These are phyloP conservation scores for Raffaelea deltoideospora DNA, from an alignment of 2,329 filamentous ascomycete species.

Conservation along the genomic window DNA sequence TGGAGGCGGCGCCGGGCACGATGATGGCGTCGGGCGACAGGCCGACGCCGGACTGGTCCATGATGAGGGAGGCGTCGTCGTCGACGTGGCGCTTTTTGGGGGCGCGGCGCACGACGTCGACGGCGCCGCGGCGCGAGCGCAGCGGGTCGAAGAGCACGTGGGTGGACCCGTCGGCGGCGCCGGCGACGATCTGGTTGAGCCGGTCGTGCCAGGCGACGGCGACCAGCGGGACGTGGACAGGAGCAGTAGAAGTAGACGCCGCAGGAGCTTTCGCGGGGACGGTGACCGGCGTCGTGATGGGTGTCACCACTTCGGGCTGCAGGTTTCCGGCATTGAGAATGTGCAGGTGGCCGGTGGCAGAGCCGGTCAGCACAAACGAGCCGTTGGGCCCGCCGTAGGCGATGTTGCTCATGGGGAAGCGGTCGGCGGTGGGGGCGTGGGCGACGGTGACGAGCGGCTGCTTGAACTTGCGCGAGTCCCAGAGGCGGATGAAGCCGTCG, in stretches of 20 bases:
- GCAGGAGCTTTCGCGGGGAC: too few relatives aligned
- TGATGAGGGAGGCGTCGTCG: conserved; percentile 77
- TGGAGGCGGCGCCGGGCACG: conserved; percentile 47
- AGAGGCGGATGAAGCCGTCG: conserved; percentile 85
- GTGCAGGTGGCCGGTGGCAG: conserved; percentile 70
- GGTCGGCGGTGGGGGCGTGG: conserved; percentile 68
- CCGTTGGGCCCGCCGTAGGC: conserved; percentile 76
- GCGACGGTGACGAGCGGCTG: conserved; percentile 65
- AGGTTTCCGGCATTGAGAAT: conserved; percentile 90
- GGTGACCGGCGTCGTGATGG: conserved; percentile 71
- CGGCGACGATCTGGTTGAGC: conserved; percentile 91
- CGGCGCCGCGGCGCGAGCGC: conserved; percentile 68
- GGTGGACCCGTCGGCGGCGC: conserved; percentile 79
- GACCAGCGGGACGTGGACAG: too few relatives aligned
- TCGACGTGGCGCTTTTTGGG: conserved; percentile 93
- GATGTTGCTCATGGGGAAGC: conserved; percentile 77
- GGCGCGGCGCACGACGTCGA: conserved; percentile 79
- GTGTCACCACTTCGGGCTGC: conserved; percentile 67
- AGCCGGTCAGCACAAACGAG: conserved; percentile 78
- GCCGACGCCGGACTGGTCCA: conserved; percentile 64
- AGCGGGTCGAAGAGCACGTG: conserved; percentile 82
- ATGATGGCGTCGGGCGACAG: conserved; percentile 74
- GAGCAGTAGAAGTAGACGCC: too few relatives aligned
- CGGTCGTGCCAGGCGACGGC: conserved; percentile 84
- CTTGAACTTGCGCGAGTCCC: conserved; percentile 95